A percentile compares a stretch with the other conserved stretches of the same genome.
Conservation (phyloP, 306 rosid species). For the Fragaria vesca region DNA sequence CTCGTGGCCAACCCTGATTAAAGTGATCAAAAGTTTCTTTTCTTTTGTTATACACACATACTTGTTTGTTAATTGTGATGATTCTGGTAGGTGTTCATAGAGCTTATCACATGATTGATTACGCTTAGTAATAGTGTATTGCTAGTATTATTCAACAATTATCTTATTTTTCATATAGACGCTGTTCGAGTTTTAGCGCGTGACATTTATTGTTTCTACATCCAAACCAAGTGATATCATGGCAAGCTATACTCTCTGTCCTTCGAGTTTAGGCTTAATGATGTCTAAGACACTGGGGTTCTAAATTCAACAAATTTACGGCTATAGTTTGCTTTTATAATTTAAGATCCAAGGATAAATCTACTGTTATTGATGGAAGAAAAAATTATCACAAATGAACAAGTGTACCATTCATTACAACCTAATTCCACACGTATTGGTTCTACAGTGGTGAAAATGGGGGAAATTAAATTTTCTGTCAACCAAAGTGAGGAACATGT, state of each 20-base stretch:
- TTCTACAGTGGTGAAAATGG: neutral
- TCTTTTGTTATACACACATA: too few species aligned
- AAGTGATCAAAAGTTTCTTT: neutral
- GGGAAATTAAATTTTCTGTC: neutral
- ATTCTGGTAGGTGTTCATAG: neutral
- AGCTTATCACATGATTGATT: neutral
- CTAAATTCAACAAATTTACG: neutral
- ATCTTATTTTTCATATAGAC: conserved; percentile 5
- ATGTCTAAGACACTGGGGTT: neutral
- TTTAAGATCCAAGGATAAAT: neutral
- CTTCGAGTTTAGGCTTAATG: neutral
- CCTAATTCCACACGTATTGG: neutral
- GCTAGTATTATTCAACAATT: neutral
- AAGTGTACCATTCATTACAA: neutral
- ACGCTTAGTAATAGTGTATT: neutral
- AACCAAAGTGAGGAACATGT: neutral
- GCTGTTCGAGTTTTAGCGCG: neutral
- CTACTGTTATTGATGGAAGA: neutral
- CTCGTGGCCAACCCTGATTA: neutral
- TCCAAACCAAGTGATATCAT: neutral
- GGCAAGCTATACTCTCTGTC: neutral
- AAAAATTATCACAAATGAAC: neutral
- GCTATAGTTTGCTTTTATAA: neutral
- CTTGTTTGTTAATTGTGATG: neutral
- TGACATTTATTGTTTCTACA: neutral